A percentile compares a stretch with the other conserved stretches of the same genome.
Conservation (phyloP, 371 early-diverging fungal genomes). For the Actinomortierella wolfii region DNA sequence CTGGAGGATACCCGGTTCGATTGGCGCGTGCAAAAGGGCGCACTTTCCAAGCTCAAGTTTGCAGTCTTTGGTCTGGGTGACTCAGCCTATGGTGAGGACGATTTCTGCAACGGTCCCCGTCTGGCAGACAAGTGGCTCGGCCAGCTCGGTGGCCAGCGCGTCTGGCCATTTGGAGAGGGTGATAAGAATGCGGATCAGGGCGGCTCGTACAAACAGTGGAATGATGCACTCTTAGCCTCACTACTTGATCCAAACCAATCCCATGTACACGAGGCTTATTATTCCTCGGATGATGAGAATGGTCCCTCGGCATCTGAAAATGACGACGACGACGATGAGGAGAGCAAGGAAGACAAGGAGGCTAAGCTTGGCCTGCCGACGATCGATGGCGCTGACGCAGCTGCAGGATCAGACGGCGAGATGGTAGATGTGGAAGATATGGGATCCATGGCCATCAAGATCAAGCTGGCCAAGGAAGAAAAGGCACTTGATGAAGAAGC, state of each 20-base stretch:
- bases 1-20: constrained; percentile 71
- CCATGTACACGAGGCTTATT: constrained; percentile 54
- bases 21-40: constrained; percentile 67
- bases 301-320: constrained; percentile 52
- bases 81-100: constrained; percentile 66
- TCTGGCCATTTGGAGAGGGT: constrained; percentile 70
- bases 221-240: constrained; percentile 51
- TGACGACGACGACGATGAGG: constrained; percentile 53
- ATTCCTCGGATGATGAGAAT: constrained; percentile 45
- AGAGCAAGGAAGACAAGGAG: constrained; percentile 45
- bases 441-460: constrained; percentile 66
- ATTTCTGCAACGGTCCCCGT: constrained; percentile 63
- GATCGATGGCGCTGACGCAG: constrained; percentile 46
- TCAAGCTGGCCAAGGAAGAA: constrained; percentile 59
- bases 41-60: constrained; percentile 63
- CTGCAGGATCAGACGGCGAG: constrained; percentile 53
- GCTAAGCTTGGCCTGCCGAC: constrained; percentile 41
- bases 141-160: constrained; percentile 69
- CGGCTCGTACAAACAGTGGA: constrained; percentile 62
- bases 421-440: constrained; percentile 82
- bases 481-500: constrained; percentile 64
- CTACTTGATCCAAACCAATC: constrained; percentile 52
- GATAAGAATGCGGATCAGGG: constrained; percentile 70
- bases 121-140: constrained; percentile 66
- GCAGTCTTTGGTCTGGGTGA: constrained; percentile 81